Percentiles rank a stretch among this genome's conserved stretches.
phyloP scores from a whole-genome alignment of 2,329 filamentous ascomycete genomes.

The Trichophyton benhamiae region DNA sequence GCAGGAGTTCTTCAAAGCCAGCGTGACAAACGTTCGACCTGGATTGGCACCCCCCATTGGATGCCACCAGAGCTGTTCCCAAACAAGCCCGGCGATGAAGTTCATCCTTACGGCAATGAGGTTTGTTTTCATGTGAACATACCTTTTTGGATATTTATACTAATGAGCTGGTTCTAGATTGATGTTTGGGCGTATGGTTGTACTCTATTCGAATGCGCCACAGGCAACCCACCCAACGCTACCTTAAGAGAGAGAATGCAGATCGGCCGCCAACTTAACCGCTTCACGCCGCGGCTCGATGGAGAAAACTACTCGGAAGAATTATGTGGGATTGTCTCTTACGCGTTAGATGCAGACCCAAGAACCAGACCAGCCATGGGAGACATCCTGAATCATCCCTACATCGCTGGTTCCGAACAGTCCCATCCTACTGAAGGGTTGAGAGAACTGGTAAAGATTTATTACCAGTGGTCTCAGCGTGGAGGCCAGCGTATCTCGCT shows the following conservation, averaged over 20 bases:
- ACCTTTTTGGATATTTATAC: neutral
- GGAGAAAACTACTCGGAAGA: slow-evolving; percentile 33
- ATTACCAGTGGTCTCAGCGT: slow-evolving; percentile 38
- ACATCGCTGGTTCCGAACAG: slow-evolving; percentile 32
- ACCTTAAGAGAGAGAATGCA: slow-evolving; percentile 37
- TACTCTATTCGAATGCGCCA: slow-evolving; percentile 39
- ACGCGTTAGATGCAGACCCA: slow-evolving; percentile 33
- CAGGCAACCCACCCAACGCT: slow-evolving; percentile 38
- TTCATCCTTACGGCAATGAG: slow-evolving; percentile 37
- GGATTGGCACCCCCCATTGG: slow-evolving; percentile 55
- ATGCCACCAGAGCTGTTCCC: slow-evolving; percentile 51
- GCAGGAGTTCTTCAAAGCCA: slow-evolving; percentile 50
- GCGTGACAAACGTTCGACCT: slow-evolving; percentile 49
- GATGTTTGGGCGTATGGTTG: slow-evolving; percentile 42
- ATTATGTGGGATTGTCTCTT: slow-evolving; percentile 35
- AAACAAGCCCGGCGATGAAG: slow-evolving; percentile 21
- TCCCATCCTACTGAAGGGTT: slow-evolving; percentile 34
- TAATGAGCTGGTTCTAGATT: slow-evolving; percentile 22
- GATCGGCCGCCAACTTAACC: slow-evolving; percentile 34
- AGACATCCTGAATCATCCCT: slow-evolving; percentile 35
- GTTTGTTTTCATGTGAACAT: slow-evolving; percentile 17
- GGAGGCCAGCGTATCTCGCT: slow-evolving; percentile 43
- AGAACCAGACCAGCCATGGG: slow-evolving; percentile 35
- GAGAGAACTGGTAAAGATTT: slow-evolving; percentile 35
- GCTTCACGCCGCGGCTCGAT: slow-evolving; percentile 32